Base-by-base conservation (phyloP, 179 eudicot genomes). In the Amaranthus tricolor region DNA sequence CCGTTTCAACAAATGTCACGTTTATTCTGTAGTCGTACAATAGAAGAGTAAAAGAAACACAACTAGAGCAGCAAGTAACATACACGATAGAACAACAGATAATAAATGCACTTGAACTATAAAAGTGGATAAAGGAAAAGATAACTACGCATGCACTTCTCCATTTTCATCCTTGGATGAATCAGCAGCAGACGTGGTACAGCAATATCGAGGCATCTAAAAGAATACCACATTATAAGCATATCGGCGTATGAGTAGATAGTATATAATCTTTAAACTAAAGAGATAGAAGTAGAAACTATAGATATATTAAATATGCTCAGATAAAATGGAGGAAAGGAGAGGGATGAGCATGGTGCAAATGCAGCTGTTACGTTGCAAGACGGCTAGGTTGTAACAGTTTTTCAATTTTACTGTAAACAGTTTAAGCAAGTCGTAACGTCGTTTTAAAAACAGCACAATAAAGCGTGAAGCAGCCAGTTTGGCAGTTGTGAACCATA, bases 1-100 rank as follows among this genome's bases (percentile, higher is more conserved):
- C 97, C 69, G 85, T 88, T 81, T 88, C 88, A 66, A 90, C 88
- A 84, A 94, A 90, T 4, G 94, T 92, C 77, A 94, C 96, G 62
- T 86, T 81, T 85, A 92, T 88, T 75, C 98, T 94, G 91, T 81
- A 89, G 50, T 73, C 19, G 51, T 69, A 73, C 52, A 65, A 13
- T 55, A 53, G 62, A 15, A 59, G 16, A 76, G 70, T 40, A 74
- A 73, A 72, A 31, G n/a, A 77, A 31, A 72, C 7, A 15, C 48
- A 43, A 43, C 8, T n/a, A 47, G 6, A 71, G 20, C 31, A 50
- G 73, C 49, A 14, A 17, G 52, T 16, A 13, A 59, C 19, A 10
- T 61, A 21, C 70, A 57, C 60, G 44, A 74, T 45, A 54, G 5
- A 4, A 47, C 5, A 4, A 47, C 5, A 40, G n/a, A 21, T 3